Percentiles rank a stretch among this genome's conserved stretches.
Conservation (phyloP, 805 yeast genomes). For the Ogataea saltuana region DNA sequence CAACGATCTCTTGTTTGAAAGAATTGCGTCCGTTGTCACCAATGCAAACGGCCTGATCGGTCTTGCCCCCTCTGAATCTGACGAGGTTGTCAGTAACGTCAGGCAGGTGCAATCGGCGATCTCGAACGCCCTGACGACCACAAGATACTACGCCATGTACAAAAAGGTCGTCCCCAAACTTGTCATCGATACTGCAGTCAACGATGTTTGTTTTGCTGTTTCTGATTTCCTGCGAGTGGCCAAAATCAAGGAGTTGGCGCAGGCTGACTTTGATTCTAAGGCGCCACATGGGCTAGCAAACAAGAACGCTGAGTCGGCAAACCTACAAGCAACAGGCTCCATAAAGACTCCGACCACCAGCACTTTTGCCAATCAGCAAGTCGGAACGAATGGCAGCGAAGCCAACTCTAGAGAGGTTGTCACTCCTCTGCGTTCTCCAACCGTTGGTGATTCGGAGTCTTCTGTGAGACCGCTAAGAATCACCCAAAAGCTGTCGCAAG, state of each 20-base stretch:
- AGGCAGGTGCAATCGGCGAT: slow-evolving; percentile 62
- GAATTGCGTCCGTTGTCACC: slow-evolving; percentile 50
- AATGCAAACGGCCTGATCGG: slow-evolving; percentile 40
- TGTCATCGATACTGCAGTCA: slow-evolving; percentile 71
- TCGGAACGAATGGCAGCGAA: not conserved
- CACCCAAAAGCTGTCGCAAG: slow-evolving; percentile 50
- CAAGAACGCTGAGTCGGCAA: too few species aligned
- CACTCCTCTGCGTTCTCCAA: slow-evolving; percentile 18
- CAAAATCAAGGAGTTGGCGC: slow-evolving; percentile 38
- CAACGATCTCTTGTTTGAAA: slow-evolving; percentile 48
- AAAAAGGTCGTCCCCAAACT: slow-evolving; percentile 65
- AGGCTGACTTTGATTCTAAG: not conserved
- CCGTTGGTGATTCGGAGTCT: slow-evolving; percentile 30
- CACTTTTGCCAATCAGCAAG: not conserved
- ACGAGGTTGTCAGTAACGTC: slow-evolving; percentile 37
- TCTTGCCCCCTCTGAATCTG: slow-evolving; percentile 36
- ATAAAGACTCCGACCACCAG: not conserved
- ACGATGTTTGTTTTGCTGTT: slow-evolving; percentile 67
- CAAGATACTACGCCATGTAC: slow-evolving; percentile 71
- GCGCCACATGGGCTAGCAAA: not conserved
- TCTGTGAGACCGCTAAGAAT: slow-evolving; percentile 71
- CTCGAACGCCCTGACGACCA: slow-evolving; percentile 72
- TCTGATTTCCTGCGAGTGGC: slow-evolving; percentile 60
- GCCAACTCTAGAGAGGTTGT: slow-evolving; percentile 2
- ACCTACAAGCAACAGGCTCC: not conserved